A percentile compares a stretch with the other conserved stretches of the same genome.
phyloP scores from a whole-genome alignment of 345 rosid genomes.

The Syzygium jambos region DNA sequence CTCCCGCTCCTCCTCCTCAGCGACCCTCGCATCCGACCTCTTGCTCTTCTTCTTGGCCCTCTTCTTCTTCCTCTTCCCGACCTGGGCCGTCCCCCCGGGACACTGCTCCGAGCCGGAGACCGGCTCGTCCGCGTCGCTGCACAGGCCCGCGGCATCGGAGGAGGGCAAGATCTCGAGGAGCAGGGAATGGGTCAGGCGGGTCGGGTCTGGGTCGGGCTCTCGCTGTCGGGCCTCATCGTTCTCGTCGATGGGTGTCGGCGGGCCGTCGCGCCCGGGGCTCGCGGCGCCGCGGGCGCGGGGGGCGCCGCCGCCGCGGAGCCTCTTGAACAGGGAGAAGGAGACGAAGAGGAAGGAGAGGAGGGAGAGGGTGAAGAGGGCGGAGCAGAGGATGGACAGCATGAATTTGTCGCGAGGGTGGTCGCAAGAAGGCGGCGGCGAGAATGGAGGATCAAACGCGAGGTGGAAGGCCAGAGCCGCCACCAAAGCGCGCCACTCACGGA shows the following conservation, averaged over 20 bases:
- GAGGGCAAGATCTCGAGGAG: neutral
- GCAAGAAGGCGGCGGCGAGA: neutral
- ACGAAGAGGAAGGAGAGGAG: conserved; percentile 25
- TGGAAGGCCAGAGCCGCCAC: neutral
- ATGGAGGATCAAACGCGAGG: neutral
- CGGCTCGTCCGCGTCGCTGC: conserved; percentile 15
- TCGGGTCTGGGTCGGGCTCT: neutral
- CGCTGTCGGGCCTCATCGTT: neutral
- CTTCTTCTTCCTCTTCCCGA: conserved; percentile 21
- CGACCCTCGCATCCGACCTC: conserved; percentile 8
- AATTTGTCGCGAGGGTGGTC: neutral
- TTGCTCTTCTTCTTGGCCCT: conserved; percentile 48
- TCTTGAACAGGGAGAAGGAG: conserved; percentile 23
- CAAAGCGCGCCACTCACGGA: neutral
- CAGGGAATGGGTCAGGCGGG: neutral
- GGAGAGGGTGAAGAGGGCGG: conserved; percentile 24
- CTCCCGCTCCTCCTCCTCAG: conserved; percentile 4
- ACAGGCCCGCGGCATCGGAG: neutral
- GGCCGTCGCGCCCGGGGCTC: neutral
- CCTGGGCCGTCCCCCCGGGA: neutral
- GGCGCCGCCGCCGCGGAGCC: conserved; percentile 4
- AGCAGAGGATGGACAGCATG: conserved; percentile 12
- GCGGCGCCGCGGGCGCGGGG: too few species aligned
- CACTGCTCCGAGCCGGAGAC: conserved; percentile 1
- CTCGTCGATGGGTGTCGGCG: neutral